phyloP scores from a whole-genome alignment of 495 filamentous ascomycete genomes.

The Tuber borchii region DNA sequence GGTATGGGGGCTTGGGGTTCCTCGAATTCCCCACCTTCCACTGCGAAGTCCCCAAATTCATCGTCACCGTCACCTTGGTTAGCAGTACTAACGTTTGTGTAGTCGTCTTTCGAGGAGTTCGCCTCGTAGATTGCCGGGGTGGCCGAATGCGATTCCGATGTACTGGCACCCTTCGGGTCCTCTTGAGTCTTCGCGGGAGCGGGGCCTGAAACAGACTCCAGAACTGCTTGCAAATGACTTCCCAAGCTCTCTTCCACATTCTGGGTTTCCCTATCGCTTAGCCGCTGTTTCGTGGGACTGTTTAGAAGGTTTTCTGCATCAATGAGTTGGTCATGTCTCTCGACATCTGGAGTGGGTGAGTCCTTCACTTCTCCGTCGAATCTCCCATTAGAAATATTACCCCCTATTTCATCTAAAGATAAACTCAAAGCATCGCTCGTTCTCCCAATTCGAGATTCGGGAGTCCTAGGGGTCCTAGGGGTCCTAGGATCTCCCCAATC shows the following conservation, averaged over 20 bases:
- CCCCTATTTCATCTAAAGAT: background rate
- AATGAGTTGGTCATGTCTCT: background rate
- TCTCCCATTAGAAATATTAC: background rate
- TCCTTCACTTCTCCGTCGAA: background rate
- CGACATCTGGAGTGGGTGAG: background rate
- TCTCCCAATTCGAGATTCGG: constrained; percentile 1
- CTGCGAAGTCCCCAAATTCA: constrained; percentile 51
- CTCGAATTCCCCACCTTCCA: constrained; percentile 47
- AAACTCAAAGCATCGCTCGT: background rate
- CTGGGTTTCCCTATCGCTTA: background rate
- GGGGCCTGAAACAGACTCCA: background rate
- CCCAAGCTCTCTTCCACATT: background rate
- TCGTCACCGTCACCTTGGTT: constrained; percentile 40
- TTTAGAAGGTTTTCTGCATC: background rate
- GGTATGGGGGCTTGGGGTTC: constrained; percentile 45
- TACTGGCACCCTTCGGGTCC: background rate
- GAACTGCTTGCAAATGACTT: background rate
- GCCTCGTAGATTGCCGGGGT: background rate
- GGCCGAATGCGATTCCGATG: background rate
- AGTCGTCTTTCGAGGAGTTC: background rate
- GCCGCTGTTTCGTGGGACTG: background rate
- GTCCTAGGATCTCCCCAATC: constrained; percentile 33
- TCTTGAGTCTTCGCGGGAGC: background rate
- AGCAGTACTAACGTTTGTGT: background rate
- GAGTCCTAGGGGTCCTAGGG: constrained; percentile 8